Conservation (phyloP, 2,329 filamentous ascomycete genomes). For the Cephalotrichum gorgonifer region DNA sequence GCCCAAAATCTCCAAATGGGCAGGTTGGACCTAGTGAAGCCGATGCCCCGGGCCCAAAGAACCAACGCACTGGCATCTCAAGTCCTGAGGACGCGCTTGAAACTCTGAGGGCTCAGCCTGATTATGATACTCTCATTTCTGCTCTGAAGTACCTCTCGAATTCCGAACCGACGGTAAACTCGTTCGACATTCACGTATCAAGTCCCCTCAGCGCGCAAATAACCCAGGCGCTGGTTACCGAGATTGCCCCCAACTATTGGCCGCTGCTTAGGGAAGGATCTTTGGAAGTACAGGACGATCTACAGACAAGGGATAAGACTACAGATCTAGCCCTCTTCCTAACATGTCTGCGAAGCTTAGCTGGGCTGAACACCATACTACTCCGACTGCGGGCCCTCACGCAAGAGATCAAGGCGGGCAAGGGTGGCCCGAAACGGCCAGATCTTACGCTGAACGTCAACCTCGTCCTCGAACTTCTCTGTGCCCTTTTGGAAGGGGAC, state of each 20-base stretch:
- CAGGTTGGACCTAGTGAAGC: not conserved
- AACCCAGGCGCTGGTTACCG: slow-evolving; percentile 45
- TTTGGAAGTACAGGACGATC: slow-evolving; percentile 8
- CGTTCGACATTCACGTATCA: slow-evolving; percentile 28
- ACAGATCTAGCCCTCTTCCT: slow-evolving; percentile 42
- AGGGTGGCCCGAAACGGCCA: slow-evolving; percentile 25
- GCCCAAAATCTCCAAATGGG: slow-evolving; percentile 4
- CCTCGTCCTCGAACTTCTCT: slow-evolving; percentile 33
- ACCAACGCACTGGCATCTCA: not conserved
- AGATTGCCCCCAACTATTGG: slow-evolving; percentile 80
- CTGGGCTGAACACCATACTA: slow-evolving; percentile 68
- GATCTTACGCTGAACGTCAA: slow-evolving; percentile 32
- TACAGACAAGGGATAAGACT: slow-evolving; percentile 10
- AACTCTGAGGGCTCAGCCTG: slow-evolving; percentile 50
- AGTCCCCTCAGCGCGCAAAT: slow-evolving; percentile 49
- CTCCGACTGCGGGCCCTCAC: slow-evolving; percentile 57
- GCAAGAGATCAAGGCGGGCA: slow-evolving; percentile 32
- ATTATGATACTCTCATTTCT: slow-evolving; percentile 42
- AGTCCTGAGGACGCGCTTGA: slow-evolving; percentile 43
- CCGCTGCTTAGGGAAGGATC: slow-evolving; percentile 40
- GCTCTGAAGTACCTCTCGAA: slow-evolving; percentile 41
- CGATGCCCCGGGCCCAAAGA: not conserved
- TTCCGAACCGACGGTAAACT: slow-evolving; percentile 3
- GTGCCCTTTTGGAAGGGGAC: slow-evolving; percentile 22
- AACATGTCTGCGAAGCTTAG: slow-evolving; percentile 58